phyloP scores from a whole-genome alignment of 1,139 yeast genomes.

The Protomyces inundatus region DNA sequence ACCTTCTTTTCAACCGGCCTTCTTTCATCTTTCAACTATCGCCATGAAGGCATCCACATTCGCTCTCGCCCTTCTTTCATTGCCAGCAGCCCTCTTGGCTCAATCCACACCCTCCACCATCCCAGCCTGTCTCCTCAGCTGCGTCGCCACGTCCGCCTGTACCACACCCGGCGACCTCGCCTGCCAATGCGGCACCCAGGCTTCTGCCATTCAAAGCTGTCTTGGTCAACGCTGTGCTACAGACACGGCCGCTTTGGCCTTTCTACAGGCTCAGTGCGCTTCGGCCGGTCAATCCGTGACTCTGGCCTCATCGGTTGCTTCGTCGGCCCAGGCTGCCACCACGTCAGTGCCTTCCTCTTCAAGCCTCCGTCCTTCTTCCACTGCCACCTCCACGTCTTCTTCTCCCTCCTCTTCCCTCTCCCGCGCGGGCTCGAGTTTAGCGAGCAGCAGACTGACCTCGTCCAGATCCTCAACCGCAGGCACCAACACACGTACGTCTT shows the following conservation, averaged over 20 bases:
- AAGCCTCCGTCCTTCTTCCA: conserved; percentile 71
- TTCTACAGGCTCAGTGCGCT: not conserved
- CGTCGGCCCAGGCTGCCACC: conserved; percentile 64
- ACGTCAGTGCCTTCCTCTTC: conserved; percentile 78
- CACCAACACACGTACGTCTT: conserved; percentile 53
- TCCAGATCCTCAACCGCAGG: conserved; percentile 64
- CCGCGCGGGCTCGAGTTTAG: conserved; percentile 35
- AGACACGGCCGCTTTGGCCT: not conserved
- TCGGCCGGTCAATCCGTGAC: not conserved
- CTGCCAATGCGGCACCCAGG: not conserved
- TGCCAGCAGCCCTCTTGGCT: not conserved
- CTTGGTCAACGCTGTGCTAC: not conserved
- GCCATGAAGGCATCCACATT: not conserved
- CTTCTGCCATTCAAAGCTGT: not conserved
- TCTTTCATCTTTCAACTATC: no score
- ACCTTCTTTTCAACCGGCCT: no score
- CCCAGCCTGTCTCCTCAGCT: not conserved
- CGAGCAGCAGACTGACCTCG: conserved; percentile 73
- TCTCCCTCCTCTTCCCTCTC: not conserved
- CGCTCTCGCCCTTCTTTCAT: not conserved
- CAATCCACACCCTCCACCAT: not conserved
- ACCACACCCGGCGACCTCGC: not conserved
- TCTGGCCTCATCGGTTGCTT: conserved; percentile 52
- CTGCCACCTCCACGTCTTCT: conserved; percentile 34
- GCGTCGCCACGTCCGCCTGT: not conserved